A percentile compares a stretch with the other conserved stretches of the same genome.
phyloP scores from a whole-genome alignment of 1,284 basidiomycete genomes.

The Stereum hirsutum region DNA sequence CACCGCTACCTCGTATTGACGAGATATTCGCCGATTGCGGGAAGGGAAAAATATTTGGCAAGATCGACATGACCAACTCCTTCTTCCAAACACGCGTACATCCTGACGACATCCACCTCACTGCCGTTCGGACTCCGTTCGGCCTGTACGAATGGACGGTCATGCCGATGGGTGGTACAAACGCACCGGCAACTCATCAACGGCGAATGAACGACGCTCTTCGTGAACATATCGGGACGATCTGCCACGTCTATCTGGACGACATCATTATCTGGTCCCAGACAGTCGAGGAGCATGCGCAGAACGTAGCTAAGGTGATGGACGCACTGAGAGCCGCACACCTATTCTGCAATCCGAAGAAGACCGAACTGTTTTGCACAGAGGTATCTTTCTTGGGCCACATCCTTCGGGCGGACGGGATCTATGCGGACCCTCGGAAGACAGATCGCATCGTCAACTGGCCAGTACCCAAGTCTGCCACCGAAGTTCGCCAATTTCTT shows the following conservation, averaged over 20 bases:
- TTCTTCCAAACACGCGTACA: conserved; percentile 31
- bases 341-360: conserved; percentile 20
- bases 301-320: conserved; percentile 20
- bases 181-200: conserved; percentile 29
- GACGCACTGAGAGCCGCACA: conserved; percentile 12
- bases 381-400: conserved; percentile 27
- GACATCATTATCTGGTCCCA: conserved; percentile 35
- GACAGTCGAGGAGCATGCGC: conserved; percentile 23
- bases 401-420: conserved; percentile 20
- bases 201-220: conserved; percentile 22
- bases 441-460: conserved; percentile 22
- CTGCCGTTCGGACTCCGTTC: conserved; percentile 27
- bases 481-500: conserved; percentile 23
- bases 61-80: conserved; percentile 31
- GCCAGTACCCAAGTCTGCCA: conserved; percentile 17
- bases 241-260: conserved; percentile 33
- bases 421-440: conserved; percentile 22
- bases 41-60: conserved; percentile 21
- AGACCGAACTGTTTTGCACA: conserved; percentile 19
- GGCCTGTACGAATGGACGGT: conserved; percentile 32
- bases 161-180: conserved; percentile 30
- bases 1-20: conserved; percentile 21
- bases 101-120: conserved; percentile 24
- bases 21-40: conserved; percentile 20
- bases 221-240: conserved; percentile 21